Evolutionary conservation across 2,329 filamentous ascomycete genomes (phyloP), one percentile per base, ranked within the genome.

Genomic region (Aspergillus viridinutans): DNA sequence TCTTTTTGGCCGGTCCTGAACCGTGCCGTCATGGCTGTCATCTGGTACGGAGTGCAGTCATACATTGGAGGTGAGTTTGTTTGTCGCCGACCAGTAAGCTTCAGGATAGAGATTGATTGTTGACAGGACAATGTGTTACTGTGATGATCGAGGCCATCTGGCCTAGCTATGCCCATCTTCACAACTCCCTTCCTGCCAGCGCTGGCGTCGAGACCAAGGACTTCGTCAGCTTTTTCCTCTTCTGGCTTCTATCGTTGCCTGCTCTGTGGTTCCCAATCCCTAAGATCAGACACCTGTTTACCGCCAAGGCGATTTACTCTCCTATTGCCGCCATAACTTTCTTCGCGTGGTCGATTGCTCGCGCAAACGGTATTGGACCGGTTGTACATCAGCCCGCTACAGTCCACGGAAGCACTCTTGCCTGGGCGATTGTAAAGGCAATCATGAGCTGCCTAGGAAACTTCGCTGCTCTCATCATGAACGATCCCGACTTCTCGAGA

Each of bases 391-490:
- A 93, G 69, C 78, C 82, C 0, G 82, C 83, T 49, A 83, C 77
- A 3, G 74, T 85, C 4, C 75, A 84, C 4, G 92, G 92, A 28
- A 87, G 83, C 58, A 81, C 81, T 0, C 80, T 96, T 3, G 90
- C 80, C 1, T 97, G 92, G 92, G 84, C 86, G 25, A 86, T 96
- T 57, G 83, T 97, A 58, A 88, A 87, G 59, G 90, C 90, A 40
- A 87, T 96, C 74, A 96, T 96, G 91, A 87, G 83, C 25, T 87
- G 90, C 3, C 92, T 97, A 62, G 89, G 90, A 66, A 96, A 96
- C 76, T 96, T 96, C 69, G 90, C 91, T 1, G 91, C 92, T 0
- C 81, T 96, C 35, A 94, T 96, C 64, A 78, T 82, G 62, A 84
- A 95, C 71, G 87, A 90, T 63, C 89, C 89, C 0, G 91, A 96